Evolutionary conservation across 1,284 basidiomycete species (phyloP), one percentile per base, ranked within the genome.

Genomic region (Marasmius fiardii): DNA sequence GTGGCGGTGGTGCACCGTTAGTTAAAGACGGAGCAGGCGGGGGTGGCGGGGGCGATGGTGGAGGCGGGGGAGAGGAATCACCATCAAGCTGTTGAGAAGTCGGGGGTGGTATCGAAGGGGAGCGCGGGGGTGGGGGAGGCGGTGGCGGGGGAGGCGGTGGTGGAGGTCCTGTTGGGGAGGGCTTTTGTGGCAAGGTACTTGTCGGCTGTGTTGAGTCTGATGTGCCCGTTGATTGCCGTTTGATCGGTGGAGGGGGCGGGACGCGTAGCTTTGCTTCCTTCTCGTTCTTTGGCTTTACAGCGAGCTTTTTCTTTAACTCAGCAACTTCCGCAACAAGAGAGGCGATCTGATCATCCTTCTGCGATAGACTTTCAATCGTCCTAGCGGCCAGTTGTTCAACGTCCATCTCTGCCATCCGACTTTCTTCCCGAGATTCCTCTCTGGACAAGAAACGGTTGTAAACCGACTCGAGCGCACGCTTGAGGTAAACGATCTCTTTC

Each of bases 391-490:
- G 88, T n/a, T 76, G 65, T 57, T 88, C 82, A 1, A 88, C 81
- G 64, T 93, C 90, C 47, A 87, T 65, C 54, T 84, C 83, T 2
- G 75, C 70, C 53, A 71, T 75, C 44, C 73, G 73, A 52, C 61
- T 69, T 51, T 80, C 77, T 55, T 82, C 77, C 55, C 77, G 70
- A 34, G 62, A 60, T 61, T 81, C 76, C 62, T 80, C 75, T 41
- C 76, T 69, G 2, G 80, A 74, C 8, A 78, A 77, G 67, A 94
- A 88, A 16, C 90, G 81, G 18, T 86, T 87, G 67, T 92, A 92
- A 6, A 95, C 88, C 6, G 90, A 88, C 68, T 93, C 90, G 41
- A 96, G 74, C 12, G 91, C 90, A 14, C 88, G 85, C 65, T 93
- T 93, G 48, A 94, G 77, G 63, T 88, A 91, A 1, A 81, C 65